phyloP scores from a whole-genome alignment of 768 basidiomycete species.

The Rhizopogon vesiculosus region DNA sequence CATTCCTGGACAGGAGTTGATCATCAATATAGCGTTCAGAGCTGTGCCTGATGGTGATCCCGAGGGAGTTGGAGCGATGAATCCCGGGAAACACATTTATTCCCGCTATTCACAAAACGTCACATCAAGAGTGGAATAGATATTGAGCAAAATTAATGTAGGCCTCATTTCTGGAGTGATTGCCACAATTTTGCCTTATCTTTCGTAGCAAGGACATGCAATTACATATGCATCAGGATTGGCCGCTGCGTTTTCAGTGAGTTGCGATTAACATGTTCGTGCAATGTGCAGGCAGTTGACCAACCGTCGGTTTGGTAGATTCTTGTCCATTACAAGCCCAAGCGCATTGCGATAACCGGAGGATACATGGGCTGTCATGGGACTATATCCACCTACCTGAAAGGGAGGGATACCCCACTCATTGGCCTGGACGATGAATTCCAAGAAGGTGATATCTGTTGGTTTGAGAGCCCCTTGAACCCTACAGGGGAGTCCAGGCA shows the following conservation, averaged over 20 bases:
- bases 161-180: not conserved
- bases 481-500: constrained; percentile 79
- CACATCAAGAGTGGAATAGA: constrained; percentile 62
- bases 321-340: constrained; percentile 64
- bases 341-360: constrained; percentile 68
- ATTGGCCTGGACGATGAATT: constrained; percentile 76
- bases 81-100: constrained; percentile 64
- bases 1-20: not conserved
- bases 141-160: constrained; percentile 69
- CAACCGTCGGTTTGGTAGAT: constrained; percentile 37
- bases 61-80: constrained; percentile 31
- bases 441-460: constrained; percentile 69
- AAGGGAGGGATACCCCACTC: constrained; percentile 31
- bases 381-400: constrained; percentile 61
- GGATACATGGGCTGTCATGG: constrained; percentile 77
- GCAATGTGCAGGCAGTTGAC: not conserved
- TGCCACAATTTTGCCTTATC: not conserved
- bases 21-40: constrained; percentile 47
- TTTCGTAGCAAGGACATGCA: constrained; percentile 59
- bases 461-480: constrained; percentile 88
- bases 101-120: constrained; percentile 68
- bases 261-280: constrained; percentile 12
- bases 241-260: constrained; percentile 66
- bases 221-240: constrained; percentile 79
- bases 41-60: constrained; percentile 25